These are phyloP conservation scores for Fusarium circinatum DNA, from an alignment of 2,329 filamentous ascomycete genomes.

Conservation along the genomic window DNA sequence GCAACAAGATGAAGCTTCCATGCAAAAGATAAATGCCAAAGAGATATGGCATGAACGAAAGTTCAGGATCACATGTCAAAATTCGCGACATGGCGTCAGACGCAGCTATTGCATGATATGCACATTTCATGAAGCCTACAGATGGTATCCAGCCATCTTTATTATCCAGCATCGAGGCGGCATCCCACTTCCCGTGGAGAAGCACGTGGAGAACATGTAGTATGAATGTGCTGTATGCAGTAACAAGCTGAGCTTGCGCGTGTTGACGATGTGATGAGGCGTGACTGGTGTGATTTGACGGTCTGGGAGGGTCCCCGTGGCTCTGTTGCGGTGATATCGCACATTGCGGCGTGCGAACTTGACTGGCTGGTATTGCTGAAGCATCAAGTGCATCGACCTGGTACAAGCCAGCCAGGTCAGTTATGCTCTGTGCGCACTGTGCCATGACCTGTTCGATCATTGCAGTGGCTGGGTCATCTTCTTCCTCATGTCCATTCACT, in stretches of 20 bases:
- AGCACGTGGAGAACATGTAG: not conserved
- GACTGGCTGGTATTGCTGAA: not conserved
- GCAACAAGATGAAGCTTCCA: not conserved
- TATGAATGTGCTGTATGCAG: constrained; percentile 1
- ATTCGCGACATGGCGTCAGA: constrained; percentile 1
- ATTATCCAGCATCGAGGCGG: not conserved
- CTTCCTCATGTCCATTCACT: not conserved
- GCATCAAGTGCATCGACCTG: not conserved
- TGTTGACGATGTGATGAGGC: not conserved
- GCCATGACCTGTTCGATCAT: constrained; percentile 1
- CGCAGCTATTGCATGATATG: not conserved
- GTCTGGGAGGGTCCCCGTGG: not conserved
- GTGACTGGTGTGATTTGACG: not conserved
- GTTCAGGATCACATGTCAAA: not conserved
- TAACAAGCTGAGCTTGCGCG: not conserved
- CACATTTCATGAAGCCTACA: not conserved
- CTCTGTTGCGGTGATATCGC: not conserved
- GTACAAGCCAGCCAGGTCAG: not conserved
- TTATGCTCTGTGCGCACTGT: not conserved
- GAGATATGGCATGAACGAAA: not conserved
- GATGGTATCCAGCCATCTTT: constrained; percentile 2
- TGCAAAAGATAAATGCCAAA: constrained; percentile 1
- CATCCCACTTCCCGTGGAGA: not conserved
- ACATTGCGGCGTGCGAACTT: not conserved
- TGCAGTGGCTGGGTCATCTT: not conserved